Percentiles rank a stretch among this genome's conserved stretches.
phyloP scores from a whole-genome alignment of 2,329 filamentous ascomycete species.

The Mycocentrospora acerina region DNA sequence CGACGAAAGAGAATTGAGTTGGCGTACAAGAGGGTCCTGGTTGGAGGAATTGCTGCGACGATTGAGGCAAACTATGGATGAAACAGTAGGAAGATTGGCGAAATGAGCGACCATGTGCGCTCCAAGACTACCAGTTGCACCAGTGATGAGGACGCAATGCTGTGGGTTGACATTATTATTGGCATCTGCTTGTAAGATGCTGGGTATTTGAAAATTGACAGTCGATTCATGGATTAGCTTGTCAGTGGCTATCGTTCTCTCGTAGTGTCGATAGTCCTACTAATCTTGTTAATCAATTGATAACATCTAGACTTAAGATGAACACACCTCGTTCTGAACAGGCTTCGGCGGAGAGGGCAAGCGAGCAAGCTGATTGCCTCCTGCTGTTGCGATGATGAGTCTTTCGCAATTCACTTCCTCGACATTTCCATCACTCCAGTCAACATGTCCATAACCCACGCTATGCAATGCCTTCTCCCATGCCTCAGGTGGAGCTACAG shows the following conservation, averaged over 20 bases:
- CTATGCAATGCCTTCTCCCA: conserved; percentile 11
- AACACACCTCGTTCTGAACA: not conserved
- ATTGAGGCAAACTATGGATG: conserved; percentile 51
- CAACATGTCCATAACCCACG: conserved; percentile 11
- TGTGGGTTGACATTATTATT: not conserved
- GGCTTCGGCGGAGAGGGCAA: not conserved
- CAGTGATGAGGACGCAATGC: conserved; percentile 41
- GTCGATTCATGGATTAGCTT: not conserved
- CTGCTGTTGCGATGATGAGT: conserved; percentile 6
- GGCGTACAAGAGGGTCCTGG: conserved; percentile 31
- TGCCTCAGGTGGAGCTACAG: conserved; percentile 1
- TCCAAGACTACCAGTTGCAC: conserved; percentile 45
- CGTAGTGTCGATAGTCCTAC: conserved; percentile 3
- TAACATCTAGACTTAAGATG: not conserved
- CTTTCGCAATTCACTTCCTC: conserved; percentile 5
- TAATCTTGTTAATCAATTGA: not conserved
- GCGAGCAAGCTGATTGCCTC: conserved; percentile 3
- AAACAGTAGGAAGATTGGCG: conserved; percentile 29
- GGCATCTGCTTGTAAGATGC: not conserved
- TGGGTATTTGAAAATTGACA: not conserved
- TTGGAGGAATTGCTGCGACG: conserved; percentile 30
- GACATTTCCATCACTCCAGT: conserved; percentile 14
- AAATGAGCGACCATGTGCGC: conserved; percentile 37
- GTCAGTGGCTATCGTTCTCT: conserved; percentile 1
- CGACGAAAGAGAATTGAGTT: conserved; percentile 35